phyloP scores from a whole-genome alignment of 306 rosid genomes.

The Abrus pulchellus region DNA sequence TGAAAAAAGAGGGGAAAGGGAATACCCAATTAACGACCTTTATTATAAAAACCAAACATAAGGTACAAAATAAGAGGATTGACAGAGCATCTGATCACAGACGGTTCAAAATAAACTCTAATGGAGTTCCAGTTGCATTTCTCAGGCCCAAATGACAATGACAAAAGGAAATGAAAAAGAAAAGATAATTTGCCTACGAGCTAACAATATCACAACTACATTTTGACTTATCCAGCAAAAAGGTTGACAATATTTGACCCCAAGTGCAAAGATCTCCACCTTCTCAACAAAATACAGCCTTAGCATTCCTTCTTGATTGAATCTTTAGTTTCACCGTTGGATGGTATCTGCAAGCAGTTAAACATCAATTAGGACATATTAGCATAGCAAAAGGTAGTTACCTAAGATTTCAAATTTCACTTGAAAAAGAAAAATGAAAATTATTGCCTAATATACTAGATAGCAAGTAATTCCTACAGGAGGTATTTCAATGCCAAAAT shows the following conservation, averaged over 20 bases:
- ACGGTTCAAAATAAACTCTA: conserved; percentile 21
- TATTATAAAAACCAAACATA: conserved; percentile 29
- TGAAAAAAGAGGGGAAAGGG: neutral
- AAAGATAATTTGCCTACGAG: conserved; percentile 19
- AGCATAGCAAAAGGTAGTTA: neutral
- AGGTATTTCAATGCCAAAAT: neutral
- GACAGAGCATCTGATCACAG: neutral
- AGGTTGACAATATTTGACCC: conserved; percentile 8
- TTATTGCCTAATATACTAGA: neutral
- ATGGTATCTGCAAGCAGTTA: conserved; percentile 59
- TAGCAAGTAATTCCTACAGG: neutral
- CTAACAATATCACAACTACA: conserved; percentile 53
- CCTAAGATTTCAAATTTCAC: neutral
- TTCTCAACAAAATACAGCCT: conserved; percentile 32
- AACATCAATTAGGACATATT: conserved; percentile 18
- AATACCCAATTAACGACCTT: neutral
- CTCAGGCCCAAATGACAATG: conserved; percentile 1
- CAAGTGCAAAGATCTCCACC: conserved; percentile 37
- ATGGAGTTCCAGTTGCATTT: neutral
- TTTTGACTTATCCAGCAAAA: conserved; percentile 53
- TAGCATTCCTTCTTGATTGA: conserved; percentile 37
- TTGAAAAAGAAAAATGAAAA: neutral
- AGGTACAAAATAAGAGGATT: neutral
- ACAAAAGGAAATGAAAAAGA: neutral
- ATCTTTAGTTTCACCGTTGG: conserved; percentile 13